Evolutionary conservation across 257 asterid species (phyloP), one percentile per base, ranked within the genome.

Genomic region (Capsicum chinense): DNA sequence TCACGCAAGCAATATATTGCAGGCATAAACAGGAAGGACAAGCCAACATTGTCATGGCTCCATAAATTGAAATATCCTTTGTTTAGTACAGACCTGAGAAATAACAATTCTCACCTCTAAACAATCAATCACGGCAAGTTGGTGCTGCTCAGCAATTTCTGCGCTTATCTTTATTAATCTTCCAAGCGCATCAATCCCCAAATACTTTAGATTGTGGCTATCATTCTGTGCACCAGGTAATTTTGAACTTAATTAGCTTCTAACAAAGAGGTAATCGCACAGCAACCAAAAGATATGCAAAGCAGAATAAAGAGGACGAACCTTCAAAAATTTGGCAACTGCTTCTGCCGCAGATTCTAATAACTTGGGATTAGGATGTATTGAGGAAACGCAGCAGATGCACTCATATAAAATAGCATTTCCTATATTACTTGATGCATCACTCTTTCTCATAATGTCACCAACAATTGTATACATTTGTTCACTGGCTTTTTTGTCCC

Each of bases 151-250:
- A 56, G 99, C 98, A 80, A 97, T 92, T 85, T 95, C 98, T 62
- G 98, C 97, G 88, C 93, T 95, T 87, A 93, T 90, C 93, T 91
- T 97, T 91, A 97, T 95, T 90, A 97, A 90, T 84, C 97, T 92
- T 86, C 98, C 96, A 89, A 97, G 98, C 79, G 97, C 95, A 93
- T 93, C 99, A 87, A 95, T 97, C 68, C 99, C 98, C 89, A 97
- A 96, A 91, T 97, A 97, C 88, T 93, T 97, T 86, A 97, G 93
- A 88, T 97, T 97, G 90, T 97, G 98, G 92, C 98, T 93, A 88
- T 95, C 99, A 87, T 95, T 95, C 99, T 97, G 95, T 70, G 89
- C 84, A 91, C 73, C 79, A 63, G 52, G 86, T 57, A 86, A 76
- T 66, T n/a, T 87, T 74, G 73, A 56, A 54, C 83, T 52, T 59